phyloP scores from a whole-genome alignment of 331 rosid species.

The Telfairia occidentalis region DNA sequence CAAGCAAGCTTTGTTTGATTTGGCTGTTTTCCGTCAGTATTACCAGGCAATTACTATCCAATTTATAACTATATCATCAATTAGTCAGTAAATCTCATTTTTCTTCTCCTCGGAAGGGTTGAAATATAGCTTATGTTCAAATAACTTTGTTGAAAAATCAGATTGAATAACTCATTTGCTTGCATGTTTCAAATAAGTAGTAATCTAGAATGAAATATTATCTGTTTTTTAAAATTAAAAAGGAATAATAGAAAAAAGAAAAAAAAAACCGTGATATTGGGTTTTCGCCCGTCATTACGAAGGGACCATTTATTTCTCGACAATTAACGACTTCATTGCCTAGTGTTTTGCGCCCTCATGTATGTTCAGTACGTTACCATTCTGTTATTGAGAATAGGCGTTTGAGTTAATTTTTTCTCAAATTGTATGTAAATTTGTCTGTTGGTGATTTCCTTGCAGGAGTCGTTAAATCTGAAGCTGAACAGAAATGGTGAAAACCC shows the following conservation, averaged over 20 bases:
- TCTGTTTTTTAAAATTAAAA: too few species aligned
- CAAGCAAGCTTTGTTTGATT: slow-evolving; percentile 91
- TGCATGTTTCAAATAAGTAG: background rate
- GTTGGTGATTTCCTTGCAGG: slow-evolving; percentile 23
- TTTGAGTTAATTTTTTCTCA: background rate
- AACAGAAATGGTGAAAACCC: slow-evolving; percentile 50
- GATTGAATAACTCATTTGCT: background rate
- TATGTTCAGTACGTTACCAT: background rate
- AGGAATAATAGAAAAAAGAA: background rate
- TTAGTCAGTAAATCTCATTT: background rate
- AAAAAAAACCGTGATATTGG: background rate
- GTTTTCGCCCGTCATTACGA: background rate
- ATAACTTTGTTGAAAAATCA: too few species aligned
- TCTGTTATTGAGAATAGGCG: background rate
- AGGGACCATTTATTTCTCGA: background rate
- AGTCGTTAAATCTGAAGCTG: slow-evolving; percentile 47
- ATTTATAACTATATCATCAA: background rate
- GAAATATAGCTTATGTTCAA: background rate
- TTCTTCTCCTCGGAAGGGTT: background rate
- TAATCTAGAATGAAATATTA: background rate
- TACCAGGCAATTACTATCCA: slow-evolving; percentile 51
- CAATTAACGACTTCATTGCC: background rate
- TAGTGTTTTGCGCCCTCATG: background rate
- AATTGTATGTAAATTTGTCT: background rate
- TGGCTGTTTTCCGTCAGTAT: slow-evolving; percentile 67